Conservation (phyloP, 2,329 filamentous ascomycete species). For the Amphichorda felina region DNA sequence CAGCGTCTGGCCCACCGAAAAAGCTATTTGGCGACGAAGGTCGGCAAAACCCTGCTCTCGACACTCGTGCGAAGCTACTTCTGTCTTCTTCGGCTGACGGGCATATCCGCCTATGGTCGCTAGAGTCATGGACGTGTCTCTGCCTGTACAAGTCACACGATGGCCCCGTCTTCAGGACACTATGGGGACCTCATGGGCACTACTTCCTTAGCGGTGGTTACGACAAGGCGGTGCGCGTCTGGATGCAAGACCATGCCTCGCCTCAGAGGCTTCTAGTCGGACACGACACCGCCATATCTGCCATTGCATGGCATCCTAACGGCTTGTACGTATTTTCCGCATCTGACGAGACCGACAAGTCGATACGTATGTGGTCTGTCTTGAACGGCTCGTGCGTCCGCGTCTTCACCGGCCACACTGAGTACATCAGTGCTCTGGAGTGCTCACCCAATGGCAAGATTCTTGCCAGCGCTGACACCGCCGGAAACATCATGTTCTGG, state of each 20-base stretch:
- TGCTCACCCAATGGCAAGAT: constrained; percentile 82
- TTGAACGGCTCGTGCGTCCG: constrained; percentile 77
- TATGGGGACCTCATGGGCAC: constrained; percentile 87
- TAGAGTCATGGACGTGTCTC: constrained; percentile 84
- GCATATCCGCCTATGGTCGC: constrained; percentile 82
- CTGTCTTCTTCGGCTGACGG: constrained; percentile 82
- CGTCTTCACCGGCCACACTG: constrained; percentile 83
- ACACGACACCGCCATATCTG: constrained; percentile 87
- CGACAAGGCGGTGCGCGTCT: constrained; percentile 83
- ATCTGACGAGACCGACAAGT: constrained; percentile 74
- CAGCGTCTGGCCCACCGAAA: constrained; percentile 42
- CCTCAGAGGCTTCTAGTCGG: constrained; percentile 81
- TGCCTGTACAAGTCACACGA: constrained; percentile 92
- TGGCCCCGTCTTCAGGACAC: constrained; percentile 76
- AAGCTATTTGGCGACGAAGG: constrained; percentile 38
- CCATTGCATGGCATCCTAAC: constrained; percentile 89
- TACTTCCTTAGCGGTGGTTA: constrained; percentile 85
- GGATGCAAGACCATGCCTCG: constrained; percentile 86
- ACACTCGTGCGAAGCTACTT: constrained; percentile 58
- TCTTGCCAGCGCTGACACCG: constrained; percentile 80
- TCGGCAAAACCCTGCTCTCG: constrained; percentile 25
- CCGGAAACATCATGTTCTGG: constrained; percentile 90
- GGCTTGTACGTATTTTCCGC: constrained; percentile 88
- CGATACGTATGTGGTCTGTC: constrained; percentile 96
- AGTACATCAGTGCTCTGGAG: constrained; percentile 74